These are phyloP conservation scores for Fusarium xylarioides DNA, from an alignment of 2,329 filamentous ascomycete species.

Conservation along the genomic window DNA sequence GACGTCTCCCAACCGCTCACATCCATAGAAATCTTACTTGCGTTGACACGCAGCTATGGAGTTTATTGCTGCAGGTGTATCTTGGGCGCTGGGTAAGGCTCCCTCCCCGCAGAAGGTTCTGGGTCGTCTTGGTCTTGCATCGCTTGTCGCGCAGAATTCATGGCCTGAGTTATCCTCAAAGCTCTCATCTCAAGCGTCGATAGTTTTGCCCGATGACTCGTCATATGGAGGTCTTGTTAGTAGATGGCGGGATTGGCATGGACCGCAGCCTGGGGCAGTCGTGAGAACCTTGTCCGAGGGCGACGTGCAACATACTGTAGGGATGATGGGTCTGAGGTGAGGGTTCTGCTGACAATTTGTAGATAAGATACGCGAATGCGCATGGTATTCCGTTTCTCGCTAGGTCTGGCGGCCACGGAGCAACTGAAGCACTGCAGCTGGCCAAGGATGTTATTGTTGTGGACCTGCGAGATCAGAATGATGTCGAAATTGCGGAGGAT, in stretches of 20 bases:
- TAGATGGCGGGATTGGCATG: constrained; percentile 33
- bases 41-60: not conserved
- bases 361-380: constrained; percentile 25
- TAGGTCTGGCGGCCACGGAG: constrained; percentile 26
- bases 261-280: constrained; percentile 2
- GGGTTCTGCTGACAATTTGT: not conserved
- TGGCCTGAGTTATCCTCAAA: constrained; percentile 15
- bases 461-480: constrained; percentile 4
- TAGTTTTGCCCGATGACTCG: not conserved
- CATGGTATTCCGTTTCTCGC: constrained; percentile 10
- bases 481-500: not conserved
- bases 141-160: not conserved
- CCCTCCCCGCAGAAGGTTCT: constrained; percentile 9
- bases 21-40: not conserved
- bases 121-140: constrained; percentile 3
- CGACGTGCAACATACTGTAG: constrained; percentile 29
- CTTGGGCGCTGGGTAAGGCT: constrained; percentile 7
- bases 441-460: constrained; percentile 18
- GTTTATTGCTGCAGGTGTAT: constrained; percentile 16
- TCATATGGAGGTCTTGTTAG: not conserved
- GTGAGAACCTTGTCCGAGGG: constrained; percentile 10
- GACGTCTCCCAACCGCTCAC: too few relatives aligned
- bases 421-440: constrained; percentile 13
- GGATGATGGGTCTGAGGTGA: rapidly evolving
- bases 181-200: constrained; percentile 15